Percentiles rank a stretch among this genome's conserved stretches.
These are phyloP conservation scores for Haematococcus sp. DNA, from an alignment of 139 green algal species.

Conservation along the genomic window DNA sequence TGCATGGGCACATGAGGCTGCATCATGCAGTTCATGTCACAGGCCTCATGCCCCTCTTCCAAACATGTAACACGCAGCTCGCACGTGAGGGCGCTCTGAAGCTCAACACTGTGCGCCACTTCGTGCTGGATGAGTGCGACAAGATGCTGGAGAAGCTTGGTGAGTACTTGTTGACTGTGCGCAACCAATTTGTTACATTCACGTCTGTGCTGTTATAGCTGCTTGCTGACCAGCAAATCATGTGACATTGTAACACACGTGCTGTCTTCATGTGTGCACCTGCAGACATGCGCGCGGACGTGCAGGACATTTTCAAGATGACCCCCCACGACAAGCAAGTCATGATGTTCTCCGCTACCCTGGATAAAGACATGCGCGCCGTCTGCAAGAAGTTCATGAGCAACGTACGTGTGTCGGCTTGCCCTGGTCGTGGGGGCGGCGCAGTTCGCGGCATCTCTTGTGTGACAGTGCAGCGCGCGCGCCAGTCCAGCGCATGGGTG, in stretches of 20 bases:
- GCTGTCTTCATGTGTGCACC: background rate
- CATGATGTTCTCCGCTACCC: slow-evolving; percentile 99
- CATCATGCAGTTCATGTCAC: background rate
- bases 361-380: slow-evolving; percentile 87
- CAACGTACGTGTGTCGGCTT: slow-evolving; percentile 45
- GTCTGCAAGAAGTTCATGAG: slow-evolving; percentile 99
- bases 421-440: too few relatives aligned
- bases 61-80: too few relatives aligned
- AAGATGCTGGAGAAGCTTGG: slow-evolving; percentile 96
- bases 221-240: too few relatives aligned
- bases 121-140: slow-evolving; percentile 99
- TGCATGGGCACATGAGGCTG: too few relatives aligned
- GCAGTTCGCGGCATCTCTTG: too few relatives aligned
- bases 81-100: slow-evolving; percentile 78
- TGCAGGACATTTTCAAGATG: slow-evolving; percentile 98
- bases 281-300: slow-evolving; percentile 95
- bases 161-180: slow-evolving; percentile 27
- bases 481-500: too few relatives aligned
- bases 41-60: background rate
- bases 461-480: too few relatives aligned
- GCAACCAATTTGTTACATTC: too few relatives aligned
- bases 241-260: background rate
- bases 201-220: too few relatives aligned
- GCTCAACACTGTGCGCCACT: slow-evolving; percentile 87
- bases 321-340: slow-evolving; percentile 99